Evolutionary conservation across 1,139 yeast genomes (phyloP).

Genomic region (Suhomyces yuchorum): DNA sequence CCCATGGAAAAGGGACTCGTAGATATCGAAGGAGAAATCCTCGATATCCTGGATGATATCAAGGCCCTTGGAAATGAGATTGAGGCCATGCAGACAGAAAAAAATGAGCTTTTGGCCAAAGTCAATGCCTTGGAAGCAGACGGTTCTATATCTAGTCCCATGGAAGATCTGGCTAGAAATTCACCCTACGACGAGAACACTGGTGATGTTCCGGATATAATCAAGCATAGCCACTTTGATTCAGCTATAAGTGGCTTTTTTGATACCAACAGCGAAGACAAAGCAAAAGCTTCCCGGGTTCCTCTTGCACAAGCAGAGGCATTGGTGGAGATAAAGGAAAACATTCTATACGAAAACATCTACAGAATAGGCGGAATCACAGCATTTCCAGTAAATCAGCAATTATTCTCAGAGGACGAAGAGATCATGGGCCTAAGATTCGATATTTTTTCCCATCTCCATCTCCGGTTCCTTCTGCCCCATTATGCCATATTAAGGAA

Average conservation of each 20-base stretch:
- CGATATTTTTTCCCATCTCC: constrained; percentile 31
- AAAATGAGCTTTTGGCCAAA: constrained; percentile 8
- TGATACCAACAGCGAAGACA: neutral
- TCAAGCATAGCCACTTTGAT: constrained; percentile 15
- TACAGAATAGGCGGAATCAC: constrained; percentile 44
- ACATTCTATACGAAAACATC: constrained; percentile 41
- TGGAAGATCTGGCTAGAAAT: neutral
- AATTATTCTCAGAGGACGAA: constrained; percentile 24
- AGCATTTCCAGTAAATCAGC: constrained; percentile 41
- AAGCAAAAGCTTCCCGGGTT: neutral
- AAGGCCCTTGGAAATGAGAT: constrained; percentile 13
- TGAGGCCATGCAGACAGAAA: constrained; percentile 11
- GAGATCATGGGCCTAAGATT: constrained; percentile 41
- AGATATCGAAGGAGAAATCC: constrained; percentile 9
- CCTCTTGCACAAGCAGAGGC: constrained; percentile 10
- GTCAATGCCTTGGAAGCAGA: constrained; percentile 12
- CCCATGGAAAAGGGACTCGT: neutral
- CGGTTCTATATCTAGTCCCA: neutral
- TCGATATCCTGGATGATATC: constrained; percentile 17
- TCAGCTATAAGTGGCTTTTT: constrained; percentile 13
- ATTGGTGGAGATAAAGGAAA: constrained; percentile 29
- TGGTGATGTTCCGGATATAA: constrained; percentile 8
- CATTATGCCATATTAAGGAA: constrained; percentile 42
- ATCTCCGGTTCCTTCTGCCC: constrained; percentile 29
- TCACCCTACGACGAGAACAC: neutral